phyloP scores from a whole-genome alignment of 345 rosid species.

The Stellera chamaejasme region DNA sequence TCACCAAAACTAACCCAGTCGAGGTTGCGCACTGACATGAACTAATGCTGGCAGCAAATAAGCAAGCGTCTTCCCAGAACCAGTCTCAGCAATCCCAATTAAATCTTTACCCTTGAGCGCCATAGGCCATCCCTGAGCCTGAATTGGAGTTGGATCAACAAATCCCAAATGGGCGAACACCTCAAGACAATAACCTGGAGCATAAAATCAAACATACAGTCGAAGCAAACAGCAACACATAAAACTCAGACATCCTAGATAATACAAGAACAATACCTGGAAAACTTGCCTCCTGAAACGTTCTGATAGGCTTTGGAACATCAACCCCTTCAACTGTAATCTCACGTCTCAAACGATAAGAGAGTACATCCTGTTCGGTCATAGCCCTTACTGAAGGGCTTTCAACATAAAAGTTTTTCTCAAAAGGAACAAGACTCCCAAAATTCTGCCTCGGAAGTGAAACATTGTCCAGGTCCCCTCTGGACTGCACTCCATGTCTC shows the following conservation, averaged over 20 bases:
- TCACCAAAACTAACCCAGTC: slow-evolving; percentile 47
- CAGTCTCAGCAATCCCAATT: slow-evolving; percentile 95
- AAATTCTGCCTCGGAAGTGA: slow-evolving; percentile 72
- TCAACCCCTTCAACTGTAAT: slow-evolving; percentile 77
- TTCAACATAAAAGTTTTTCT: slow-evolving; percentile 80
- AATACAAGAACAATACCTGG: slow-evolving; percentile 40
- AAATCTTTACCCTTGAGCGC: slow-evolving; percentile 92
- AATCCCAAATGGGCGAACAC: slow-evolving; percentile 81
- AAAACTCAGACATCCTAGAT: background rate
- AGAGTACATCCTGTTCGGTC: slow-evolving; percentile 56
- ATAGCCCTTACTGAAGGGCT: slow-evolving; percentile 52
- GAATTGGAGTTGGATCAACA: slow-evolving; percentile 91
- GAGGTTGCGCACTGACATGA: slow-evolving; percentile 89
- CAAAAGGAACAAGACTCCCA: slow-evolving; percentile 67
- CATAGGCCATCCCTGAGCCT: slow-evolving; percentile 98
- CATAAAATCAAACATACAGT: slow-evolving; percentile 2
- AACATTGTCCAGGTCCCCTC: slow-evolving; percentile 52
- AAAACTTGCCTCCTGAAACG: slow-evolving; percentile 78
- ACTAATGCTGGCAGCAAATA: slow-evolving; percentile 90
- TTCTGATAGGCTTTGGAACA: slow-evolving; percentile 69
- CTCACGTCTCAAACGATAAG: slow-evolving; percentile 55
- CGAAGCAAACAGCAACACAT: slow-evolving; percentile 2
- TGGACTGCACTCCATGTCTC: slow-evolving; percentile 43
- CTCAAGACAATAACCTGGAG: slow-evolving; percentile 68
- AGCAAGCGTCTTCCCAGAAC: slow-evolving; percentile 96